Base-by-base conservation (phyloP, 768 basidiomycete genomes). In the Ephemerocybe angulata region DNA sequence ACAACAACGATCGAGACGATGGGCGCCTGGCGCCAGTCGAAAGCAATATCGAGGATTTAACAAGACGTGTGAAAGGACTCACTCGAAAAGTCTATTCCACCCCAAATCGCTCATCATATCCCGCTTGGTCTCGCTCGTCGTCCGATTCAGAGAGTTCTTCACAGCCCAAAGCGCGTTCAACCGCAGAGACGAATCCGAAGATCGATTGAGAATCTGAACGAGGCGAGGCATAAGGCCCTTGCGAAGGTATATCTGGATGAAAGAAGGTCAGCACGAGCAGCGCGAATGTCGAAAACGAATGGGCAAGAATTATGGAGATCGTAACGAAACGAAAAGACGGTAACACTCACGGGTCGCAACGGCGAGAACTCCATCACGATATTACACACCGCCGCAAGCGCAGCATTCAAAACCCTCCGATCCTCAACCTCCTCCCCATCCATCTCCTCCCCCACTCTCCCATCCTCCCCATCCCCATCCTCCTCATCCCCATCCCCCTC, bases 341-440 rank as follows among this genome's bases (percentile, higher is more conserved):
- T 5, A 44, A 24, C 0, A 77, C 86, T 60, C 61, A 92, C 90
- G 51, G 76, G 71, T 57, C 85, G 75, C 59, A 94, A 65, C 6
- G 93, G 92, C 11, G 92, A 93, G 69, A 91, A 93, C 51, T 92
- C 89, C 50, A 85, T 86, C 7, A 95, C 82, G 40, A 95, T 78
- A 66, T 97, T 96, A 69, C 91, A 92, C 3, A 96, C 78, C 4
- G 84, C 87, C 0, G 84, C 78, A 1, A 90, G 69, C 1, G 90
- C 87, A 0, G 87, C 89, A 50, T 77, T 76, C 19, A 84, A 75
- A 21, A 94, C 91, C 13, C 88, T 73, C 43, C 80, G 69, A 64
- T 92, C 89, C 56, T 90, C 84, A 17, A 80, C 81, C 56, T 73
- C 69, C 59, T 60, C 48, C 33, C 21, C 51, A 24, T 85, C 64